Base-by-base conservation (phyloP, 352 stramenopile genomes). In the Pythium brachiatum region DNA sequence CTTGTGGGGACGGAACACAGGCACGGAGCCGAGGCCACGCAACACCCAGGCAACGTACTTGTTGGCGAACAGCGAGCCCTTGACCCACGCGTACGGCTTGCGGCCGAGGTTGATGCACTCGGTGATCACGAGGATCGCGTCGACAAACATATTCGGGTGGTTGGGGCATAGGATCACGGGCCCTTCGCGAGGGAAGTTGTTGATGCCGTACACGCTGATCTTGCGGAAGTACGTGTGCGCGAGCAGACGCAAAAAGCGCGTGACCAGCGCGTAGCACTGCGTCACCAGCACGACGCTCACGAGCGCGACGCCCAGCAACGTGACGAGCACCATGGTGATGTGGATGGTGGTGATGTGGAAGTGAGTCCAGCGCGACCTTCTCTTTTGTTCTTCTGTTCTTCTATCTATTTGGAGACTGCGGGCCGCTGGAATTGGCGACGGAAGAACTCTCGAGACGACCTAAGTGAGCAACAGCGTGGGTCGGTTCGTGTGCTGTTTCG, bases 131-230 rank as follows among this genome's bases (percentile, higher is more conserved):
- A 92, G 69, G 36, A 90, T 74, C 62, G 73, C 72, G 58, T 92
- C 83, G 20, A 92, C 80, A 32, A 92, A 76, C 83, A 92, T 92
- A 62, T 92, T 92, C 4, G 83, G 83, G 60, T 92, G 83, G 68
- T 92, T 92, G 9, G 83, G 79, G 21, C 81, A 92, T 54, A 92
- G 52, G 38, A 92, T 90, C 53, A 92, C 83, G 2, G 83, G 83
- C 7, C 74, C 75, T 74, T 92, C 81, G 21, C 83, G 81, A 7
- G 83, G 83, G 29, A 92, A 81, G 60, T 92, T 87, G 64, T 92
- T 90, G 65, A 90, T 72, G 16, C 81, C 83, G 63, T 84, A 88
- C 62, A 90, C 70, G 39, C 79, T 79, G 65, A 90, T 90, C 68
- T 86, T 88, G 68, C 81, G 79, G 64, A 88, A 92, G 72, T 92